Conservation (phyloP, 495 filamentous ascomycete species). For the Lophiotrema nucula region DNA sequence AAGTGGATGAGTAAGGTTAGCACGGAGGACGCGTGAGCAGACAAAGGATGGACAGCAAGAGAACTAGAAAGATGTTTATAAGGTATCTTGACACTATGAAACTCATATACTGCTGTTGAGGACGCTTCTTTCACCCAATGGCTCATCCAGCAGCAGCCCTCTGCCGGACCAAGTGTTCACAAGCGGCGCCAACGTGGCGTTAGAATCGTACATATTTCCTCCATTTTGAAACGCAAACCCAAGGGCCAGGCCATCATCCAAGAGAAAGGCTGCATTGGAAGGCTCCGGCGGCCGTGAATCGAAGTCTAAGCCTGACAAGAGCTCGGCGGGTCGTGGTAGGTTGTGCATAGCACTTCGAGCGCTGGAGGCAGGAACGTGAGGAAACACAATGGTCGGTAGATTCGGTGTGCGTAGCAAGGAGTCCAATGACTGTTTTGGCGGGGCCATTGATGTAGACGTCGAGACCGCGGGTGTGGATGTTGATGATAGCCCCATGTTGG, state of each 20-base stretch:
- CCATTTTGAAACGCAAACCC: background rate
- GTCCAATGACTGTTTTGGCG: background rate
- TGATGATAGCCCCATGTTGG: background rate
- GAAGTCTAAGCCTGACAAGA: slow-evolving; percentile 22
- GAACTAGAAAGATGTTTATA: no score
- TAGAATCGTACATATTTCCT: background rate
- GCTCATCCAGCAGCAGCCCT: background rate
- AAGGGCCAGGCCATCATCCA: background rate
- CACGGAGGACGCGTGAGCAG: no score
- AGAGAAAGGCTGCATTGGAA: background rate
- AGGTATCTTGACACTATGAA: no score
- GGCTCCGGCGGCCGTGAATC: slow-evolving; percentile 9
- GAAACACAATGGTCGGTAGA: slow-evolving; percentile 22
- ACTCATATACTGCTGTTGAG: background rate
- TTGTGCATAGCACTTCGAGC: slow-evolving; percentile 18
- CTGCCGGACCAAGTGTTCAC: background rate
- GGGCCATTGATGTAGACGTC: background rate
- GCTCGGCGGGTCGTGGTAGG: slow-evolving; percentile 28
- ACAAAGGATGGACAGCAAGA: no score
- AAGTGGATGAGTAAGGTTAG: no score
- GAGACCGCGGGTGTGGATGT: background rate
- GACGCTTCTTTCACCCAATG: background rate
- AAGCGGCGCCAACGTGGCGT: background rate
- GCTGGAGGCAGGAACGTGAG: slow-evolving; percentile 11
- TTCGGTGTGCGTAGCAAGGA: slow-evolving; percentile 22